Conservation (phyloP, 1,284 basidiomycete species). For the Vanrija sp. region DNA sequence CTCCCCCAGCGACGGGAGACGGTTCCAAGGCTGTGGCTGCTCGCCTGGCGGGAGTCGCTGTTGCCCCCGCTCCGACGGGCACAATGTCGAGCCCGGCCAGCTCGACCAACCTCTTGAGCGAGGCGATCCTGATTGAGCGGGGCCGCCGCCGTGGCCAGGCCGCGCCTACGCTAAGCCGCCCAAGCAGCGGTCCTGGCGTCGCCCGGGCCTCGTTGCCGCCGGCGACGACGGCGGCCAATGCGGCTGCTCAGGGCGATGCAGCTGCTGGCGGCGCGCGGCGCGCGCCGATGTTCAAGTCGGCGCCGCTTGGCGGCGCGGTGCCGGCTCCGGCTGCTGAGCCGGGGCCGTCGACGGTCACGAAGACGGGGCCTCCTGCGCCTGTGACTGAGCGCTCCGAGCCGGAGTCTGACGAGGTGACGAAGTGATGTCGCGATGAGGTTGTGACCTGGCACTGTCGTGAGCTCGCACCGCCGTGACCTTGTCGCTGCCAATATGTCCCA, state of each 20-base stretch:
- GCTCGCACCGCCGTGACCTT: too few species aligned
- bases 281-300: background rate
- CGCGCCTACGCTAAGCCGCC: background rate
- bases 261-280: background rate
- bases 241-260: background rate
- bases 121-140: conserved; percentile 28
- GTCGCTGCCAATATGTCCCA: too few species aligned
- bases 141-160: conserved; percentile 15
- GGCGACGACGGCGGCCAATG: background rate
- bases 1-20: background rate
- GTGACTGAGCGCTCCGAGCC: too few species aligned
- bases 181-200: background rate
- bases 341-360: too few species aligned
- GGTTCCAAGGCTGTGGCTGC: background rate
- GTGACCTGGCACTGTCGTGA: too few species aligned
- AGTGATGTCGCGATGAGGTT: too few species aligned
- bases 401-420: too few species aligned
- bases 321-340: too few species aligned
- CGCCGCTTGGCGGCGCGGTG: background rate
- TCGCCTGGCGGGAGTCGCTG: too few species aligned
- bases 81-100: background rate
- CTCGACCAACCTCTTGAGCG: conserved; percentile 11
- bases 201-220: background rate
- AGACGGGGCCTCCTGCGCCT: too few species aligned
- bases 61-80: background rate